Evolutionary conservation across 495 filamentous ascomycete species (phyloP).

Genomic region (Chlorociboria aeruginascens): DNA sequence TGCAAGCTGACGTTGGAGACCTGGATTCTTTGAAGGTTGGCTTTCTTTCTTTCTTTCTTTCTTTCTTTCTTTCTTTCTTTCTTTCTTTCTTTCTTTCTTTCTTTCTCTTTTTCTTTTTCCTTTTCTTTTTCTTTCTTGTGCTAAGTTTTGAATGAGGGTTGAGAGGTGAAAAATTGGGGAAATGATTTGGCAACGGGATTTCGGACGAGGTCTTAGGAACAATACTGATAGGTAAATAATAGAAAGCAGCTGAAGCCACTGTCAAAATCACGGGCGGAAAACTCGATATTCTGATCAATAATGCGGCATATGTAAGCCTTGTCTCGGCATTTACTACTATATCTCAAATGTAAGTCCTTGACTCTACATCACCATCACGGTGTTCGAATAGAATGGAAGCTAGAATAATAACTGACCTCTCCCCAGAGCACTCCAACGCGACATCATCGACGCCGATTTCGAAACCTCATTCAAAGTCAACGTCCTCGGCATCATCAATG

Average conservation of each 20-base stretch:
- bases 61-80: too few relatives aligned
- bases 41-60: too few relatives aligned
- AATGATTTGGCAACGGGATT: too few relatives aligned
- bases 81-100: too few relatives aligned
- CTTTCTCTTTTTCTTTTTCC: too few relatives aligned
- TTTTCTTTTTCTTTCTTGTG: too few relatives aligned
- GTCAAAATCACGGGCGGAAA: constrained; percentile 27
- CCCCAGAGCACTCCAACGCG: constrained; percentile 20
- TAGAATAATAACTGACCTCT: not conserved
- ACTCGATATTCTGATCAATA: constrained; percentile 42
- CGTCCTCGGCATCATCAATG: constrained; percentile 36
- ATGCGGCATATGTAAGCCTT: constrained; percentile 25
- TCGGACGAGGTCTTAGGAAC: too few relatives aligned
- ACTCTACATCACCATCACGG: not conserved
- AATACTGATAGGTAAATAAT: too few relatives aligned
- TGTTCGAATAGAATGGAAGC: not conserved
- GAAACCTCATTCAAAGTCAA: constrained; percentile 31
- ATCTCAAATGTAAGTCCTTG: constrained; percentile 16
- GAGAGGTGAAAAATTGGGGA: too few relatives aligned
- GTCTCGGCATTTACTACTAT: constrained; percentile 18
- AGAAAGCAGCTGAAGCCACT: constrained; percentile 7
- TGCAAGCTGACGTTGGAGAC: constrained; percentile 32
- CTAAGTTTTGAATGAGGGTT: too few relatives aligned
- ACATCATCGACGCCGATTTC: constrained; percentile 19
- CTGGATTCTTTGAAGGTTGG: constrained; percentile 24